These are phyloP conservation scores for Rhytidiadelphus loreus DNA, from an alignment of 225 moss, liverwort and hornwort species.

Conservation along the genomic window DNA sequence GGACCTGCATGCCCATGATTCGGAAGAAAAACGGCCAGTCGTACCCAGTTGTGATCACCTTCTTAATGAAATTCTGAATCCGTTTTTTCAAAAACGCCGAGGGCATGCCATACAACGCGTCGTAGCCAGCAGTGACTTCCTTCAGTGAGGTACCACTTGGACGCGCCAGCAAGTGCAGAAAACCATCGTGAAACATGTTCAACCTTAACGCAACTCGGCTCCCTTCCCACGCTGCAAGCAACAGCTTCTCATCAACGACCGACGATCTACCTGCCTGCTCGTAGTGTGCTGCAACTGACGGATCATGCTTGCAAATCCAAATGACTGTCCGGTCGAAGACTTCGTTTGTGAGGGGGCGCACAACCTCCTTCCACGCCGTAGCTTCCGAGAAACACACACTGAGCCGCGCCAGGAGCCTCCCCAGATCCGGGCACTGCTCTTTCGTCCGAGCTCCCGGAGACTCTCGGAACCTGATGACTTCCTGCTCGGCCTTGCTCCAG, in stretches of 20 bases:
- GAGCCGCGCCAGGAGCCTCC: background rate
- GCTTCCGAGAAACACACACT: background rate
- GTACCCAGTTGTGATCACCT: background rate
- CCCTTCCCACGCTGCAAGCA: background rate
- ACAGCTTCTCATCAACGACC: background rate
- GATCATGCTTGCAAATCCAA: slow-evolving; percentile 1
- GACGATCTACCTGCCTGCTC: background rate
- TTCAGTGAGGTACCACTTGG: background rate
- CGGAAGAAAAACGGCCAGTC: background rate
- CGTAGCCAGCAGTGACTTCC: background rate
- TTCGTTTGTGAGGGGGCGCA: background rate
- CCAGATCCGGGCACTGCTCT: background rate
- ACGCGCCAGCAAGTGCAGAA: background rate
- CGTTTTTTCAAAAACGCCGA: background rate
- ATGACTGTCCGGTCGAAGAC: background rate
- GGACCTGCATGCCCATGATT: background rate
- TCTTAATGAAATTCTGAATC: background rate
- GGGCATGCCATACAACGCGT: background rate
- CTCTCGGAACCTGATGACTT: background rate
- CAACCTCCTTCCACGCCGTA: background rate
- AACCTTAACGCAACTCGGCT: background rate
- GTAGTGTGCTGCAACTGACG: background rate
- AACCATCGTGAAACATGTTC: background rate
- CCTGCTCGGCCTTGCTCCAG: background rate
- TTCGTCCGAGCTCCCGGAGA: background rate